These are phyloP conservation scores for Rhodotorula taiwanensis DNA, from an alignment of 768 basidiomycete genomes.

Conservation along the genomic window DNA sequence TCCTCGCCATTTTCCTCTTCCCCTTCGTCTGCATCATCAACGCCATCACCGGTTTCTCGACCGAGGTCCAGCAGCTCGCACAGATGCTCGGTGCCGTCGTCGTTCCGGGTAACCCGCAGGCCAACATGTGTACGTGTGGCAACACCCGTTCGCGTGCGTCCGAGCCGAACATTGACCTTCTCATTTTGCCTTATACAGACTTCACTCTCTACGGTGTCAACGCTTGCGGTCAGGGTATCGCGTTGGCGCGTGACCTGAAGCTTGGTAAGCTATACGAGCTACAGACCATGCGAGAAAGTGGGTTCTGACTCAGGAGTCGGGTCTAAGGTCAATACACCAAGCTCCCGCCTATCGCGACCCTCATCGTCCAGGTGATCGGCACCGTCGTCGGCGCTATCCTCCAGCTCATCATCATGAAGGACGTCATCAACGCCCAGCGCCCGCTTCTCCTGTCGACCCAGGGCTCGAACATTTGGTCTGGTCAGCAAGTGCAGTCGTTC, in stretches of 20 bases:
- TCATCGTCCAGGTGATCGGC: conserved; percentile 56
- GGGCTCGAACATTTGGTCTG: conserved; percentile 59
- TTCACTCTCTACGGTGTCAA: conserved; percentile 49
- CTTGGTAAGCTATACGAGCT: conserved; percentile 40
- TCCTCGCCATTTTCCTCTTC: conserved; percentile 54
- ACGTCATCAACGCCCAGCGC: conserved; percentile 53
- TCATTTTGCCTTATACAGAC: background rate
- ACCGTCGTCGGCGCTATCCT: conserved; percentile 51
- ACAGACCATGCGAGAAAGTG: too few species aligned
- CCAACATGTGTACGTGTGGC: conserved; percentile 57
- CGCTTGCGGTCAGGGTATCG: conserved; percentile 49
- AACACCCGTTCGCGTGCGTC: conserved; percentile 31
- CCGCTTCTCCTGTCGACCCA: conserved; percentile 54
- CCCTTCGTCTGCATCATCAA: conserved; percentile 15
- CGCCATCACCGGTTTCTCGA: conserved; percentile 52
- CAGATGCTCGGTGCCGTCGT: conserved; percentile 52
- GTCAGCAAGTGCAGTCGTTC: conserved; percentile 51
- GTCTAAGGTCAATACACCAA: conserved; percentile 51
- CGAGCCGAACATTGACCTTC: background rate
- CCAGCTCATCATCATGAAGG: conserved; percentile 56
- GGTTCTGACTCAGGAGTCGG: too few species aligned
- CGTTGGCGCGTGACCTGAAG: conserved; percentile 58
- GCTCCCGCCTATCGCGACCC: conserved; percentile 60
- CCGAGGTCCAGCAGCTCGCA: conserved; percentile 47
- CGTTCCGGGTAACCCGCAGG: conserved; percentile 59